phyloP scores from a whole-genome alignment of 2,329 filamentous ascomycete species.

The Cytospora chrysosperma region DNA sequence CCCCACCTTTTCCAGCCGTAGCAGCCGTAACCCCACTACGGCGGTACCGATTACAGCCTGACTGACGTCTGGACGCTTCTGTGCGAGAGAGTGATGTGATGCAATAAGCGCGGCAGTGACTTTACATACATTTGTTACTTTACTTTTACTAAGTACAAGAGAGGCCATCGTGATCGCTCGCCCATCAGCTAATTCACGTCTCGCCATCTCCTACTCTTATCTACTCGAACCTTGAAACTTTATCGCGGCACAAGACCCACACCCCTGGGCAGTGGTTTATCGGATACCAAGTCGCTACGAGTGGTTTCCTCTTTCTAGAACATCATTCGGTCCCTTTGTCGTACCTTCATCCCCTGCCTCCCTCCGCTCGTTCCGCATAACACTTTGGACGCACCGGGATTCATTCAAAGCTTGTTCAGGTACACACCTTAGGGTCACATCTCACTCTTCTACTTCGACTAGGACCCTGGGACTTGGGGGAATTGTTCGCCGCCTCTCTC shows the following conservation, averaged over 20 bases:
- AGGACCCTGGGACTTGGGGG: not conserved
- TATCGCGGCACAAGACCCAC: not conserved
- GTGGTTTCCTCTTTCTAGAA: not conserved
- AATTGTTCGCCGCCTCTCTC: not conserved
- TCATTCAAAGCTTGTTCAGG: not conserved
- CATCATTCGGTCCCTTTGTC: slow-evolving; percentile 7
- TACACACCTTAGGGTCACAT: not conserved
- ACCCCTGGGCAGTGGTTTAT: not conserved
- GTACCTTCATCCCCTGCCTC: not conserved
- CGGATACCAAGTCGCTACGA: slow-evolving; percentile 8
- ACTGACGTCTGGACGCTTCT: slow-evolving; percentile 22
- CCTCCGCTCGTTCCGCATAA: slow-evolving; percentile 5
- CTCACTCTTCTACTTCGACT: not conserved
- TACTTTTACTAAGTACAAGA: not conserved
- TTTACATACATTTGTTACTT: too few species aligned
- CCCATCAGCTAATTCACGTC: not conserved
- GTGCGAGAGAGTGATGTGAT: slow-evolving; percentile 24
- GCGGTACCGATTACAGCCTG: not conserved
- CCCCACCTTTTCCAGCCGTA: slow-evolving; percentile 5
- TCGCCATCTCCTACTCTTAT: not conserved
- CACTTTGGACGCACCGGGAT: not conserved
- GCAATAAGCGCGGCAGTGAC: slow-evolving; percentile 25
- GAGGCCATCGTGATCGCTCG: slow-evolving; percentile 8
- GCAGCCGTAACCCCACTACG: slow-evolving; percentile 8
- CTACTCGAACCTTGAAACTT: not conserved